Conservation (phyloP, 345 rosid genomes). For the Zanthoxylum bungeanum region DNA sequence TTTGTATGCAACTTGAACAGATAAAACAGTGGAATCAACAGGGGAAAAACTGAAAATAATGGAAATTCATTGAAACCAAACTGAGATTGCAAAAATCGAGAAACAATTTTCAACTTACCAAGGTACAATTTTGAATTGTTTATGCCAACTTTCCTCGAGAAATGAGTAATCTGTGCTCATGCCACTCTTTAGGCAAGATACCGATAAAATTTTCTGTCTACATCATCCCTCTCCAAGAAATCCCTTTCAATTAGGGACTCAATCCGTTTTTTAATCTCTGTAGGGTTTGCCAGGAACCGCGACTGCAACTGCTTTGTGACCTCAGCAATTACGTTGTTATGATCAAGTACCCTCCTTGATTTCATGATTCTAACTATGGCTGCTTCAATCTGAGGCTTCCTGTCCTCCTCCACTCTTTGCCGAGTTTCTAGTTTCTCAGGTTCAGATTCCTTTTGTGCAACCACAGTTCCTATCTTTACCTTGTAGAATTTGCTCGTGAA, state of each 20-base stretch:
- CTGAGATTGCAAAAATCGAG: constrained; percentile 6
- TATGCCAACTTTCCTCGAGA: constrained; percentile 18
- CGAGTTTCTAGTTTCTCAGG: constrained; percentile 98
- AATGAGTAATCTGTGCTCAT: constrained; percentile 15
- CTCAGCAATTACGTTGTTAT: constrained; percentile 88
- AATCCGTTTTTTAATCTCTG: constrained; percentile 93
- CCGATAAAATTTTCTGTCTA: constrained; percentile 85
- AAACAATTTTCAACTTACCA: constrained; percentile 25
- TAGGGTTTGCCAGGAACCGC: constrained; percentile 91
- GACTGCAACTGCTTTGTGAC: constrained; percentile 96
- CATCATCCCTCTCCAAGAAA: constrained; percentile 91
- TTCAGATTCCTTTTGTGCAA: constrained; percentile 95
- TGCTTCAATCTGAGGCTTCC: constrained; percentile 98
- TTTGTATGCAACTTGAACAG: not conserved
- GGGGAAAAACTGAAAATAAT: constrained; percentile 7
- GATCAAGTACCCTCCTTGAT: constrained; percentile 92
- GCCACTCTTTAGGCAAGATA: constrained; percentile 66
- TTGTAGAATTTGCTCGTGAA: constrained; percentile 90
- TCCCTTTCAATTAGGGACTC: constrained; percentile 97
- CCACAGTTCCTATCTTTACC: constrained; percentile 98
- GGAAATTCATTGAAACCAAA: constrained; percentile 19
- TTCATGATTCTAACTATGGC: constrained; percentile 98
- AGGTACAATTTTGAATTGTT: constrained; percentile 27
- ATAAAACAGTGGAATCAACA: not conserved
- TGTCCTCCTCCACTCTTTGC: constrained; percentile 97